These are phyloP conservation scores for Kwoniella shandongensis DNA, from an alignment of 768 basidiomycete species.

Conservation along the genomic window DNA sequence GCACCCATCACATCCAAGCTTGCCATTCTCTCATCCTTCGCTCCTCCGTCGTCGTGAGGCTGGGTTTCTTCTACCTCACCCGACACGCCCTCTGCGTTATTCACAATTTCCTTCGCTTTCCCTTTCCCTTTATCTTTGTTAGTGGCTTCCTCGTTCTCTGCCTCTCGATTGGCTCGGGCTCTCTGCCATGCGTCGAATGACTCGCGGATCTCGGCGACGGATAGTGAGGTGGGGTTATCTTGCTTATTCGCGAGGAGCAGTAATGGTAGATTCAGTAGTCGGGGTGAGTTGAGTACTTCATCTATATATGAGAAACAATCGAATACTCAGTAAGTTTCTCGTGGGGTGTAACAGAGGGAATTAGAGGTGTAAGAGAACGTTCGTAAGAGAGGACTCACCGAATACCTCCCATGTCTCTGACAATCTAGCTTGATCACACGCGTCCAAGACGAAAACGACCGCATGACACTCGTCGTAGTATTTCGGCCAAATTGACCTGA, in stretches of 20 bases:
- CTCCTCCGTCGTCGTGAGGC: constrained; percentile 39
- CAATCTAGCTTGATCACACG: constrained; percentile 78
- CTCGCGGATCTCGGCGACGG: constrained; percentile 85
- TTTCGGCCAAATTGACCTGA: constrained; percentile 84
- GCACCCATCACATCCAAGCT: constrained; percentile 87
- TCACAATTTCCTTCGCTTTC: constrained; percentile 61
- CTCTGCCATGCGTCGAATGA: constrained; percentile 56
- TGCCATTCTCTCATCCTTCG: constrained; percentile 58
- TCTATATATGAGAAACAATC: constrained; percentile 57
- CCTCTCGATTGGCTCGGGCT: constrained; percentile 38
- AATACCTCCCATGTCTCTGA: constrained; percentile 97
- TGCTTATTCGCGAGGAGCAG: constrained; percentile 96
- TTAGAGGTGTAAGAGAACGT: background rate
- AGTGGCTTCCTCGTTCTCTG: constrained; percentile 63
- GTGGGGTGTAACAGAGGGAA: too few species aligned
- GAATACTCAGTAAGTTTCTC: background rate
- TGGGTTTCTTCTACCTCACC: constrained; percentile 56
- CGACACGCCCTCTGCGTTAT: constrained; percentile 52
- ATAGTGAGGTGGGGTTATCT: constrained; percentile 74
- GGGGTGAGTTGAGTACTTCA: constrained; percentile 79
- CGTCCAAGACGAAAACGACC: constrained; percentile 92
- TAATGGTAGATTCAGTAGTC: constrained; percentile 84
- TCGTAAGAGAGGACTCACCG: constrained; percentile 60
- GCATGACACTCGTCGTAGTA: constrained; percentile 98
- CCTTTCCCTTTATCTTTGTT: constrained; percentile 19